Conservation (phyloP, 129 eudicot species). For the sunflower (Helianthus annuus) region HanXRQr2.0-SUNRISE NC_035443.2:10260893-10261392, state of each 20-base stretch:
- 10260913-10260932: neutral
- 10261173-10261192: slow-evolving; percentile 50
- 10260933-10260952: neutral
- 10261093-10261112: slow-evolving; percentile 70
- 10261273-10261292: slow-evolving; percentile 81
- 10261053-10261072: slow-evolving; percentile 43
- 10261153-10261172: slow-evolving; percentile 61
- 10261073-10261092: slow-evolving; percentile 61
- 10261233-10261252: slow-evolving; percentile 58
- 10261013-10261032: slow-evolving; percentile 44
- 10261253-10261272: slow-evolving; percentile 70
- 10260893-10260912: too few species aligned
- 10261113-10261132: slow-evolving; percentile 69
- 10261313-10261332: slow-evolving; percentile 59
- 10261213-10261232: slow-evolving; percentile 66
- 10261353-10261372: slow-evolving; percentile 73
- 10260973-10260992: slow-evolving; percentile 70
- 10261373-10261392: slow-evolving; percentile 71
- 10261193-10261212: slow-evolving; percentile 59
- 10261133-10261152: slow-evolving; percentile 53
- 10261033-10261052: slow-evolving; percentile 47
- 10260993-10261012: slow-evolving; percentile 57
- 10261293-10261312: slow-evolving; percentile 83
- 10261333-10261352: slow-evolving; percentile 57
- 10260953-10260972: neutral